Conservation (phyloP, 305 asterid genomes). For the Nicotiana rustica region DNA sequence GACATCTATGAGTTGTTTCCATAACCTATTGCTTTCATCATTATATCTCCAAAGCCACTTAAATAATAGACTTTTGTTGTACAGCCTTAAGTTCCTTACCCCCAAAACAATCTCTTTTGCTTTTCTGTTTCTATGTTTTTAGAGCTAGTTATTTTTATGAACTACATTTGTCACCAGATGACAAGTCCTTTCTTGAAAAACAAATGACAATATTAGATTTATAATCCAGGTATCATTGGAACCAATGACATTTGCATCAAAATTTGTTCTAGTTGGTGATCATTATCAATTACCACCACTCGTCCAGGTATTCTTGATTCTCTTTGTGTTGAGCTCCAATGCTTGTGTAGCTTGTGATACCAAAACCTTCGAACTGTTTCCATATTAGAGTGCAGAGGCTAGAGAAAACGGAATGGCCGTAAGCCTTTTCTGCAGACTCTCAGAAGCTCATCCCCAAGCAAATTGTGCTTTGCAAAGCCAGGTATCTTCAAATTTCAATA, state of each 20-base stretch:
- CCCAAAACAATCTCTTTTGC: background rate
- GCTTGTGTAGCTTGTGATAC: conserved; percentile 38
- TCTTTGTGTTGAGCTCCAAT: conserved; percentile 37
- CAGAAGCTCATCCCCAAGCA: conserved; percentile 98
- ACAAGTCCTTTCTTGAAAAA: background rate
- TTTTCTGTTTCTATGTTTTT: conserved; percentile 22
- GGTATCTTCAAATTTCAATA: conserved; percentile 53
- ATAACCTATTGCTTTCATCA: too few relatives aligned
- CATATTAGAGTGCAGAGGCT: conserved; percentile 87
- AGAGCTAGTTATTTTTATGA: conserved; percentile 23
- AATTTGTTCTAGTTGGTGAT: conserved; percentile 98
- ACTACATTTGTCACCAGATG: conserved; percentile 25
- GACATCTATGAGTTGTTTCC: too few relatives aligned
- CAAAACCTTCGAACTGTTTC: conserved; percentile 35
- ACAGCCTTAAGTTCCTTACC: too few relatives aligned
- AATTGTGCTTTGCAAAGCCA: conserved; percentile 89
- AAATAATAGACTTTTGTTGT: too few relatives aligned
- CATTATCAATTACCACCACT: conserved; percentile 98
- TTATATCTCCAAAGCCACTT: too few relatives aligned
- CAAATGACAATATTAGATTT: conserved; percentile 31
- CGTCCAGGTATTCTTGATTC: conserved; percentile 74
- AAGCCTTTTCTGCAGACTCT: conserved; percentile 93
- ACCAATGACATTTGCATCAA: conserved; percentile 84
- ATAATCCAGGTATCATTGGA: conserved; percentile 85
- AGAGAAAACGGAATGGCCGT: conserved; percentile 90